Evolutionary conservation across 139 green algal genomes (phyloP).

Genomic region (Eudorina sp.): DNA sequence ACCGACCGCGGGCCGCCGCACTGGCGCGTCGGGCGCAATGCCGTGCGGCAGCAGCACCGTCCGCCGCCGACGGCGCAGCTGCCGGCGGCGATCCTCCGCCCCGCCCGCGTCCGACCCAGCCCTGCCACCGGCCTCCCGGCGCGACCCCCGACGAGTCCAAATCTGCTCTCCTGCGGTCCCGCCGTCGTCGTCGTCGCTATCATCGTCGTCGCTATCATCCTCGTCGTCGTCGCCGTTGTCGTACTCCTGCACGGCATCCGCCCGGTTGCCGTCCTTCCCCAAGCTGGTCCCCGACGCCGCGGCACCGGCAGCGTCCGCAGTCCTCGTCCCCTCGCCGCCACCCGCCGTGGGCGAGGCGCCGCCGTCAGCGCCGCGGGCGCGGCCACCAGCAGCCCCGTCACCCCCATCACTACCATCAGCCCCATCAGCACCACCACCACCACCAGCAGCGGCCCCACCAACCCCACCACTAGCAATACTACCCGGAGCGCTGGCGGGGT

Average conservation of each 20-base stretch:
- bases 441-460: no score
- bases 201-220: not conserved
- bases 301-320: not conserved
- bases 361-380: not conserved
- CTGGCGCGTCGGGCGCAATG: not conserved
- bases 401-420: no score
- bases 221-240: not conserved
- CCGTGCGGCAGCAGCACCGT: not conserved
- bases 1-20: no score
- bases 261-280: not conserved
- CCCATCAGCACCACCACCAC: no score
- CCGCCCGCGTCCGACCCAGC: conserved; percentile 6
- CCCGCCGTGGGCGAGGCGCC: not conserved
- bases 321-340: not conserved
- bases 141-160: no score
- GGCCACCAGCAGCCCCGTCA: not conserved
- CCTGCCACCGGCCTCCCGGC: no score
- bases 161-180: no score
- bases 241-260: no score
- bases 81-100: not conserved
- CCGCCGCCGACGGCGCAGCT: not conserved
- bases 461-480: no score
- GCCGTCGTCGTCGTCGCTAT: not conserved
- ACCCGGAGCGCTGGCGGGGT: no score
- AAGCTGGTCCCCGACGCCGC: not conserved